These are phyloP conservation scores for Bipolaris cookei DNA, from an alignment of 2,329 filamentous ascomycete genomes.

Conservation along the genomic window DNA sequence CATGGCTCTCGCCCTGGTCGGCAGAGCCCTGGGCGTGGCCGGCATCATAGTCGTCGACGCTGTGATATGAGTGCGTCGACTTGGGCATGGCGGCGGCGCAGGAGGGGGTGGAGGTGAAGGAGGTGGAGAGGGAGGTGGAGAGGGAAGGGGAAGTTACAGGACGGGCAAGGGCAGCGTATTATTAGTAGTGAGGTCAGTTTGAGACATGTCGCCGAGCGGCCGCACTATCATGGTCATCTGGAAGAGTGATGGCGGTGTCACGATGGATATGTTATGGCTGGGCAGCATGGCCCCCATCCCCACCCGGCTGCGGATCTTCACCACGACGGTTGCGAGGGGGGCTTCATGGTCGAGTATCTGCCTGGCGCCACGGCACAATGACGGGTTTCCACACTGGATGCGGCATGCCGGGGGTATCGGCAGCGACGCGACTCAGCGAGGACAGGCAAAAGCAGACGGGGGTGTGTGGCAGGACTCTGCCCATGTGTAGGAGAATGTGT, in stretches of 20 bases:
- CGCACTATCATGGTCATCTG: slow-evolving; percentile 35
- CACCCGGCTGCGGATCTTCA: slow-evolving; percentile 13
- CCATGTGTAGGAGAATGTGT: neutral
- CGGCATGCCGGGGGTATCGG: neutral
- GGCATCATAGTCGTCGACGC: slow-evolving; percentile 44
- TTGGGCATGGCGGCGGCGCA: slow-evolving; percentile 35
- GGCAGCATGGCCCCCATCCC: slow-evolving; percentile 13
- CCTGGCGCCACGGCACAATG: neutral
- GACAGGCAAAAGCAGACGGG: slow-evolving; percentile 3
- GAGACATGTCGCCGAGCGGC: slow-evolving; percentile 18
- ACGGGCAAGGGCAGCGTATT: slow-evolving; percentile 1
- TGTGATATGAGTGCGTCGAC: slow-evolving; percentile 46
- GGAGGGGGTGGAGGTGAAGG: neutral
- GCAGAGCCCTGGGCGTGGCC: slow-evolving; percentile 44
- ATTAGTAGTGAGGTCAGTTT: slow-evolving; percentile 20
- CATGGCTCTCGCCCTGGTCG: slow-evolving; percentile 37
- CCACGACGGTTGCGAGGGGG: neutral
- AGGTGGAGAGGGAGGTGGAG: neutral
- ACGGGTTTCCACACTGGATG: slow-evolving; percentile 3
- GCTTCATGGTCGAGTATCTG: neutral
- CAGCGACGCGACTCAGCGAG: neutral
- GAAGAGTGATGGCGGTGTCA: slow-evolving; percentile 28
- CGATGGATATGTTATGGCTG: slow-evolving; percentile 24
- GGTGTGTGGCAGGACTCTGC: neutral
- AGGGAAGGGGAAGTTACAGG: slow-evolving; percentile 11